Evolutionary conservation across 1,139 yeast genomes (phyloP).

Genomic region (Kurtzmaniella natalensis): DNA sequence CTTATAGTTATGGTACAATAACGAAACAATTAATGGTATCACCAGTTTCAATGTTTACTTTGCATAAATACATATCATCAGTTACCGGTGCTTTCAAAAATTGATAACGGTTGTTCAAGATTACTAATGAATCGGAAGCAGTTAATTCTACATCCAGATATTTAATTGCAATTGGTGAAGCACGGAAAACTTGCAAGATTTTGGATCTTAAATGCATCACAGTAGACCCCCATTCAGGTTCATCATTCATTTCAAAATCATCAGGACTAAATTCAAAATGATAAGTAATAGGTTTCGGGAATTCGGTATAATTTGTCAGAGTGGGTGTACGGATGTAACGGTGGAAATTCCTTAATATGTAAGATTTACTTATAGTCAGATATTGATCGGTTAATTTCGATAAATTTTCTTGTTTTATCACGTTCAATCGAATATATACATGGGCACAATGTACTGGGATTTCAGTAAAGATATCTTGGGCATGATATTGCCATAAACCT

Average conservation of each 20-base stretch:
- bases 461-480: conserved; percentile 61
- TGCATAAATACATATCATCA: conserved; percentile 53
- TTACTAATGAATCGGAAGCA: conserved; percentile 15
- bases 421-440: conserved; percentile 51
- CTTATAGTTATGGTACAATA: conserved; percentile 1
- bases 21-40: conserved; percentile 50
- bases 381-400: conserved; percentile 24
- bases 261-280: conserved; percentile 80
- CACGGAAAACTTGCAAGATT: conserved; percentile 47
- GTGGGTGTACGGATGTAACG: conserved; percentile 1
- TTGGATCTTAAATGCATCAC: conserved; percentile 57
- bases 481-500: conserved; percentile 56
- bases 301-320: conserved; percentile 19
- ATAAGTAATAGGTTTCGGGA: conserved; percentile 45
- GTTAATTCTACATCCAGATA: conserved; percentile 12
- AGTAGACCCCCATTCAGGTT: conserved; percentile 69
- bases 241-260: conserved; percentile 55
- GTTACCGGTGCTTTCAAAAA: conserved; percentile 18
- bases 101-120: conserved; percentile 26
- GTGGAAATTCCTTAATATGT: conserved; percentile 1
- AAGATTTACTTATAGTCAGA: conserved; percentile 20
- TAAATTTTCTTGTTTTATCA: conserved; percentile 20
- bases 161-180: conserved; percentile 25
- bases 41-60: conserved; percentile 65
- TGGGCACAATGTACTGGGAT: conserved; percentile 79